phyloP scores from a whole-genome alignment of 805 yeast genomes.

The Scheffersomyces spartinae region DNA sequence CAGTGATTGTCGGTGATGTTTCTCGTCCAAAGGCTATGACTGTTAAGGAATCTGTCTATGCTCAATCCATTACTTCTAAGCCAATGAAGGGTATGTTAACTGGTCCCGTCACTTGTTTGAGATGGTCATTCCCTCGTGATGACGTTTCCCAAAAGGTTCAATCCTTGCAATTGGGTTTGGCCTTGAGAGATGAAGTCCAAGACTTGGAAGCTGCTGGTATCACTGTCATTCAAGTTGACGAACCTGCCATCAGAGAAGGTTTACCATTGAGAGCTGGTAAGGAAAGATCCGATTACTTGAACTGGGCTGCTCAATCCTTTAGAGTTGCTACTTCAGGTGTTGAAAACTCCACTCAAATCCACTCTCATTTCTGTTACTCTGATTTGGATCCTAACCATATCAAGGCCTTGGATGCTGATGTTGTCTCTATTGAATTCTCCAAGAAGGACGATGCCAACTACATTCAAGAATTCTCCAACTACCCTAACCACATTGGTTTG shows the following conservation, averaged over 20 bases:
- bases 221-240: constrained; percentile 96
- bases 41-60: constrained; percentile 97
- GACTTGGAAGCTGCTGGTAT: constrained; percentile 99
- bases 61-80: constrained; percentile 89
- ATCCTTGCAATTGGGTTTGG: constrained; percentile 93
- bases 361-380: constrained; percentile 99
- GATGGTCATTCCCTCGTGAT: constrained; percentile 99
- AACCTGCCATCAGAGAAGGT: constrained; percentile 99
- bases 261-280: constrained; percentile 96
- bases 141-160: constrained; percentile 89
- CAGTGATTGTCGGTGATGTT: constrained; percentile 97
- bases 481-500: constrained; percentile 99
- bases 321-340: constrained; percentile 99
- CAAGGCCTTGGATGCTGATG: constrained; percentile 99
- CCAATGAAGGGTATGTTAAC: constrained; percentile 99
- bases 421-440: constrained; percentile 97
- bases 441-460: constrained; percentile 99
- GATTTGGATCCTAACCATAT: constrained; percentile 99
- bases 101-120: constrained; percentile 98
- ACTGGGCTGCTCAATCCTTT: constrained; percentile 99
- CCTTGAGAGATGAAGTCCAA: constrained; percentile 95
- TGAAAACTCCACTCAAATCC: constrained; percentile 89
- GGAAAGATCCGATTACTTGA: constrained; percentile 91
- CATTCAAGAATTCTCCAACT: constrained; percentile 93
- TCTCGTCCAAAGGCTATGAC: constrained; percentile 98